Percentiles rank a stretch among this genome's conserved stretches.
Evolutionary conservation across 2,329 filamentous ascomycete genomes (phyloP).

Genomic region (Penicillium hordei): DNA sequence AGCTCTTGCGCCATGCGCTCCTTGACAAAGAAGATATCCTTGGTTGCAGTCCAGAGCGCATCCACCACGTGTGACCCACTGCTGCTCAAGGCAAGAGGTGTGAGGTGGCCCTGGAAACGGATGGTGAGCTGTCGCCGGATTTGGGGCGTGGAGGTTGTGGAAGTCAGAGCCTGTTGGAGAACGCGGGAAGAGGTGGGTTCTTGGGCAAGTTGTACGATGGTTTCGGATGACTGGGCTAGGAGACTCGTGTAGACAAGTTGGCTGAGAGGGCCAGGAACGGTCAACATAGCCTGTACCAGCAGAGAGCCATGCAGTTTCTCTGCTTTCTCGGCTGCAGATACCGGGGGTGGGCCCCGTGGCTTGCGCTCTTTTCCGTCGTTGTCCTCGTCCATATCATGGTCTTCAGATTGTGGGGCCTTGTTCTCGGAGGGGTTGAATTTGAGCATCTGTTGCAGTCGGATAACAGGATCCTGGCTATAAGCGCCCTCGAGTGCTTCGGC

Average conservation of each 20-base stretch:
- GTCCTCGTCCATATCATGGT: slow-evolving; percentile 49
- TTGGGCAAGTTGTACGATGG: slow-evolving; percentile 65
- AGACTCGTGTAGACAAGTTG: slow-evolving; percentile 73
- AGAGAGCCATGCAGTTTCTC: slow-evolving; percentile 77
- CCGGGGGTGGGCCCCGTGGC: slow-evolving; percentile 17
- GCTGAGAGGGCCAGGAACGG: slow-evolving; percentile 66
- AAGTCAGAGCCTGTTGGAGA: slow-evolving; percentile 62
- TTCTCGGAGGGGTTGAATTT: slow-evolving; percentile 44
- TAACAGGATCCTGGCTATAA: slow-evolving; percentile 52
- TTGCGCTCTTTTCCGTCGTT: slow-evolving; percentile 40
- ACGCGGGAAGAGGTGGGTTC: slow-evolving; percentile 61
- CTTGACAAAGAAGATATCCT: slow-evolving; percentile 64
- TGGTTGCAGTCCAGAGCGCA: slow-evolving; percentile 63
- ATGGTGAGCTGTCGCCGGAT: slow-evolving; percentile 64
- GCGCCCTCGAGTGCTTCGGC: slow-evolving; percentile 58
- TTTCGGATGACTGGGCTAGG: slow-evolving; percentile 56
- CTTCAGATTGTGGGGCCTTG: slow-evolving; percentile 26
- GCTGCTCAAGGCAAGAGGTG: slow-evolving; percentile 60
- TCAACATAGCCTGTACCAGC: slow-evolving; percentile 75
- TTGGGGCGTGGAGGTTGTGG: slow-evolving; percentile 53
- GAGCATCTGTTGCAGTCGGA: slow-evolving; percentile 61
- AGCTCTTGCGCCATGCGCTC: slow-evolving; percentile 67
- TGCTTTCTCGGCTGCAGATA: slow-evolving; percentile 52
- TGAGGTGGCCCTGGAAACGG: slow-evolving; percentile 62
- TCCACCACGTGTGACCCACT: slow-evolving; percentile 68